A percentile compares a stretch with the other conserved stretches of the same genome.
These are phyloP conservation scores for Wallacemonas rigidus DNA, from an alignment of 208 protist genomes.

Conservation along the genomic window DNA sequence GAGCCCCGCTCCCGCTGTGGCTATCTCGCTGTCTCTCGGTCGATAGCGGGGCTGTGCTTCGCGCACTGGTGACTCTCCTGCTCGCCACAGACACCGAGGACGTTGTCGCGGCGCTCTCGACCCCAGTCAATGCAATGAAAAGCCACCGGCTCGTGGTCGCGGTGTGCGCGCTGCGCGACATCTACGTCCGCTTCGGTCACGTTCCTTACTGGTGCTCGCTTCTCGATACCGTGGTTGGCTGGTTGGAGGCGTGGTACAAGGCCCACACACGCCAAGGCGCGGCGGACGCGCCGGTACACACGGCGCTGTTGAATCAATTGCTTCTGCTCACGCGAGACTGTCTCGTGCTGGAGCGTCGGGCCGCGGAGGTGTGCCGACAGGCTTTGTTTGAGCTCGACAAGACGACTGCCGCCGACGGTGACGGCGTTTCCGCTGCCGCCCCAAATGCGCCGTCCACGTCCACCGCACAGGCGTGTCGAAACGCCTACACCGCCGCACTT, in stretches of 20 bases:
- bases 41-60: constrained; percentile 51
- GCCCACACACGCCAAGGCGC: not conserved
- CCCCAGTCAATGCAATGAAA: constrained; percentile 1
- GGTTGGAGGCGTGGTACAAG: constrained; percentile 24
- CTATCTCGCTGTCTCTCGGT: constrained; percentile 43
- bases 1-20: constrained; percentile 27
- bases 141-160: constrained; percentile 19
- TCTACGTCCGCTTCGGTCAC: constrained; percentile 48
- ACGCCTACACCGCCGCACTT: not conserved
- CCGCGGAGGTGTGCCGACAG: constrained; percentile 2
- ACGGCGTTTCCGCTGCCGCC: not conserved
- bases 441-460: constrained; percentile 11
- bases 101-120: constrained; percentile 3
- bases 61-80: constrained; percentile 66
- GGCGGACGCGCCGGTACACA: not conserved
- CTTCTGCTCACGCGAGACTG: constrained; percentile 3
- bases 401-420: not conserved
- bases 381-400: constrained; percentile 5
- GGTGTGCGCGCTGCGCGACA: constrained; percentile 25
- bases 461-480: not conserved
- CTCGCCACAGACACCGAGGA: constrained; percentile 34
- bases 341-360: constrained; percentile 12
- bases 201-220: constrained; percentile 77
- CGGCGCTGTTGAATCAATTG: not conserved
- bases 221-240: constrained; percentile 34